Base-by-base conservation (phyloP, 371 early-diverging fungal species). In the Rhizopus stolonifer region DNA sequence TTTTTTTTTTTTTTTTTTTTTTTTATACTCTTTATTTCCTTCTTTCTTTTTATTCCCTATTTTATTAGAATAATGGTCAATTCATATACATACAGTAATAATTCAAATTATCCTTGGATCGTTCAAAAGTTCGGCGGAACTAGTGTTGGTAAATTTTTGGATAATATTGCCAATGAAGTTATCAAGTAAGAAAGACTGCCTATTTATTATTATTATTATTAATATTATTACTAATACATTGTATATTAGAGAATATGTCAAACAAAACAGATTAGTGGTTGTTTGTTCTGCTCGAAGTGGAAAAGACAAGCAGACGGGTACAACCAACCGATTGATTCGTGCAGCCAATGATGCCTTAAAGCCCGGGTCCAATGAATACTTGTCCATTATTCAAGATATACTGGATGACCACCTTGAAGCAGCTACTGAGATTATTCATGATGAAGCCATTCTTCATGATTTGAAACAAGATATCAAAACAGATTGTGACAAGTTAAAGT, bases 51-150 rank as follows among this genome's bases (percentile, higher is more conserved):
- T 50, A 39, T 49, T 52, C 46, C 31, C 7, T 29, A 29, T 29
- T 29, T 29, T 29, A 29, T 44, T 53, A 43, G 46, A 45, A 34
- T 22, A 17, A 63, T 58, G 64, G 52, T 38, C 24, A 56, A 54
- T 46, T 29, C 54, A 26, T 59, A 25, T 23, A 44, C 54, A 18
- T 66, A 50, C 25, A 56, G 47, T 22, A 70, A 72, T 22, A 49
- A 46, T 0, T 55, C 75, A 19, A 56, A 58, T 9, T 58, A 70
- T 21, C 84, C 83, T 43, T 89, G 86, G 85, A 61, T 87, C 25
- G 90, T 91, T 24, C 87, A 89, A 64, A 93, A 93, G 75, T 93
- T 89, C 73, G 93, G 93, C 46, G 92, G 93, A 26, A 93, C 93
- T 33, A 89, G 90, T 61, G 81, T 93, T 32, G 91, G 93, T 52